Evolutionary conservation across 495 filamentous ascomycete genomes (phyloP).

Genomic region (Talaromyces adpressus): DNA sequence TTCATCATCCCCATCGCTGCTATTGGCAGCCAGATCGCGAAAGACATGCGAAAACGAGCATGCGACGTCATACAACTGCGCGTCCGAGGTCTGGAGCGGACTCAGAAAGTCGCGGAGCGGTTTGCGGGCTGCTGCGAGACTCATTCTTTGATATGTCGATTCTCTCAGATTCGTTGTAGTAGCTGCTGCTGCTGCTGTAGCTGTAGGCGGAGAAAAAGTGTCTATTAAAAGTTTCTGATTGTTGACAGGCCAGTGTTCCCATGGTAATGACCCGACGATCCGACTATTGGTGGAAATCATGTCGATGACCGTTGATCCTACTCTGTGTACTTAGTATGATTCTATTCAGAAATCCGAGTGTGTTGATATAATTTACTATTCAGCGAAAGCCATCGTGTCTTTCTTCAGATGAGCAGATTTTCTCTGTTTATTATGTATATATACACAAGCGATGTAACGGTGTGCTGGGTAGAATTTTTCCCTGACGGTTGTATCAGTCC

Average conservation of each 20-base stretch:
- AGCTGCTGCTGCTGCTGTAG: background rate
- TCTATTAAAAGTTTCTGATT: background rate
- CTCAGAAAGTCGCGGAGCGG: conserved; percentile 14
- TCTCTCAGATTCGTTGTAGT: background rate
- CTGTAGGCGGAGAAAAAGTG: background rate
- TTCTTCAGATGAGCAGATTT: background rate
- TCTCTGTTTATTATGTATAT: background rate
- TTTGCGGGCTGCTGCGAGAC: conserved; percentile 3
- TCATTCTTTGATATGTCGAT: conserved; percentile 6
- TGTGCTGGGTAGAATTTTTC: background rate
- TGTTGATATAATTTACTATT: background rate
- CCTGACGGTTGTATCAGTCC: background rate
- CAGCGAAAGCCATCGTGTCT: background rate
- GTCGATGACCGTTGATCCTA: background rate
- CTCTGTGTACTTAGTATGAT: background rate
- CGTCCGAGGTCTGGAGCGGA: conserved; percentile 18
- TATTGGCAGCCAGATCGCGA: conserved; percentile 8
- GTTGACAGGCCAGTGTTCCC: background rate
- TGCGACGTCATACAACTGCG: conserved; percentile 8
- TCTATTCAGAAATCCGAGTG: background rate
- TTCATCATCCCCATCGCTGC: conserved; percentile 44
- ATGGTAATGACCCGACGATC: background rate
- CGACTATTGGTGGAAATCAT: conserved; percentile 2
- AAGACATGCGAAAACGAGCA: conserved; percentile 8
- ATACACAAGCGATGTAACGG: conserved; percentile 3